A percentile compares a stretch with the other conserved stretches of the same genome.
Conservation (phyloP, 345 rosid species). For the Populus euphratica region DNA sequence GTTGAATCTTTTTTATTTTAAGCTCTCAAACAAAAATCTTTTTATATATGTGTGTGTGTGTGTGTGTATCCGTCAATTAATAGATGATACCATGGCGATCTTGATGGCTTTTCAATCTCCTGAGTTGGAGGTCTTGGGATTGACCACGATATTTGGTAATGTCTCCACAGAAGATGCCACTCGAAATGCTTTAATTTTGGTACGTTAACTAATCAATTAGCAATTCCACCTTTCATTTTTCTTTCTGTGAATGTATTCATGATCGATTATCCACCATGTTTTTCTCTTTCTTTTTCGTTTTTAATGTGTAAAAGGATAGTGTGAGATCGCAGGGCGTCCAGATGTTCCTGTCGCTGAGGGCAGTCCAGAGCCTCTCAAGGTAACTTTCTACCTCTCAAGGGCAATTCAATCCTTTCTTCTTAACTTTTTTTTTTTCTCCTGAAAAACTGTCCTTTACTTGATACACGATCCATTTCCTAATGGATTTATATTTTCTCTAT, state of each 20-base stretch:
- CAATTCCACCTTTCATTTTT: not conserved
- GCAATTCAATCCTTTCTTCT: too few species aligned
- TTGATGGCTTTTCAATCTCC: conserved; percentile 92
- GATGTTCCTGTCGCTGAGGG: conserved; percentile 89
- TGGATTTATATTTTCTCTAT: not conserved
- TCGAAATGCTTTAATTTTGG: conserved; percentile 80
- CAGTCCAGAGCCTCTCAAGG: conserved; percentile 75
- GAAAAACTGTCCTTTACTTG: too few species aligned
- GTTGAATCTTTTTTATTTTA: not conserved
- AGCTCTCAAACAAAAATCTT: too few species aligned
- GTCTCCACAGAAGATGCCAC: conserved; percentile 70
- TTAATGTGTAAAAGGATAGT: conserved; percentile 73
- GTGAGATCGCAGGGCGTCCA: conserved; percentile 86
- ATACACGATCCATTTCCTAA: too few species aligned
- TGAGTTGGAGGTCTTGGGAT: conserved; percentile 65
- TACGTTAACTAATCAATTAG: conserved; percentile 25
- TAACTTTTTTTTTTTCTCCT: too few species aligned
- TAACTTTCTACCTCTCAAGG: conserved; percentile 21
- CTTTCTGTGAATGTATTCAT: conserved; percentile 30
- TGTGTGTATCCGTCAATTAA: not conserved
- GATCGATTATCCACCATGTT: conserved; percentile 28
- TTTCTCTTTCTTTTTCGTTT: conserved; percentile 10
- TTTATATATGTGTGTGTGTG: accelerated
- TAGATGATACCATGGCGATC: conserved; percentile 94
- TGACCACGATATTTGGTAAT: conserved; percentile 90